Base-by-base conservation (phyloP, 2,329 filamentous ascomycete species). In the Xenoacremonium recifei region DNA sequence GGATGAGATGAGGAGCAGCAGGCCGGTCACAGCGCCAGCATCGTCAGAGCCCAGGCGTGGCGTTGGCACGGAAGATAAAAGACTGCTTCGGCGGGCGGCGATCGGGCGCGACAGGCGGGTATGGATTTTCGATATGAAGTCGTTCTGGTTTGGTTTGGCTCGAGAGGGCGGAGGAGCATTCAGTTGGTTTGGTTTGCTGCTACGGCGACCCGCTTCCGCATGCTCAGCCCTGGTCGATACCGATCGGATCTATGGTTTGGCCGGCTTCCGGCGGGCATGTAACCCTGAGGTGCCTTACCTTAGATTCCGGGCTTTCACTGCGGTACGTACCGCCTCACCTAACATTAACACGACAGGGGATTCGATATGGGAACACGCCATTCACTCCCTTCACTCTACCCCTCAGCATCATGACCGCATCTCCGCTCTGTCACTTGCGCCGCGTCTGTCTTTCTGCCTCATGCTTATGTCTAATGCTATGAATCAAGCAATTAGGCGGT, bases 181-280 rank as follows among this genome's bases (percentile, higher is more conserved):
- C n/a, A n/a, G n/a, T n/a, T n/a, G n/a, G n/a, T n/a, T n/a, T n/a
- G n/a, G n/a, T n/a, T n/a, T n/a, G n/a, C n/a, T 15, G 29, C 29
- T 15, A 31, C 29, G 29, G 29, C 29, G 29, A 31, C 29, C 29
- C 29, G 29, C 29, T 15, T 6, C n/a, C 29, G 17, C 13, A 11
- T 31, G 29, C 29, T 31, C 7, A 31, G 29, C 29, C 29, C 29
- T 31, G 29, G n/a, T 31, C 29, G 17, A 31, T 15, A 11, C 7
- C 13, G 7, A 9, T 11, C 29, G 29, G 29, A 31, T 7, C 6
- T 42, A 40, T 35, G 36, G 55, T 59, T 58, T 53, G 40, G 39
- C 57, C 58, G 57, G 25, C n/a, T 35, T 43, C 54, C 54, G 53
- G 33, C 23, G n/a, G n/a, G n/a, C n/a, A n/a, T n/a, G n/a, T n/a